Base-by-base conservation (phyloP, 139 green algal genomes). In the Chlorella sp. region DNA sequence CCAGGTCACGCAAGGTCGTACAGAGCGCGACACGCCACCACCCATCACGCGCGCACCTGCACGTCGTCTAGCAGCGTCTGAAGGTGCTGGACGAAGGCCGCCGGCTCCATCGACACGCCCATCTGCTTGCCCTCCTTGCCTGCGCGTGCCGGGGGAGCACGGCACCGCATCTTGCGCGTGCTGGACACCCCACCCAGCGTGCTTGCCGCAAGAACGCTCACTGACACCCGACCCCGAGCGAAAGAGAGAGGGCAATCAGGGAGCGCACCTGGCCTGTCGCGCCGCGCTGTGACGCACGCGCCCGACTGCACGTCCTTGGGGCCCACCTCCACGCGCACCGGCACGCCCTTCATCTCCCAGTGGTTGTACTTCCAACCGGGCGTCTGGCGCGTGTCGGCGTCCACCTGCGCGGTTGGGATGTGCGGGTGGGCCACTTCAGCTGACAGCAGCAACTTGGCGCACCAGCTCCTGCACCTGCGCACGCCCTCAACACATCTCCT, bases 291-390 rank as follows among this genome's bases (percentile, higher is more conserved):
- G 24, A 98, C 93, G 67, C 92, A 96, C 0, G 86, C 83, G 31
- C 76, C 75, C 49, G 84, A 77, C 67, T 84, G 84, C 78, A 98
- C 90, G 78, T 98, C 94, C 20, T 89, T 83, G 14, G 93, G 93
- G 5, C 94, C 88, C 33, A 98, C 86, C 84, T 99, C 95, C 22
- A 98, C 76, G 0, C 90, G 82, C 68, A 96, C 70, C 1, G 89
- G 94, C 69, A 94, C 87, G 0, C 85, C 91, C 86, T 94, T 96
- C 88, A 98, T 91, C 84, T 99, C 95, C 82, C 89, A 99, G 83
- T 93, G 84, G 83, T 96, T 97, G 86, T 95, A 99, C 77, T 97
- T 98, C 87, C 88, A 98, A 35, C 95, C 95, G 2, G 95, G 95
- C 0, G 84, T 95, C 72, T 91, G 91, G 36, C 85, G 82, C 20